Percentiles rank a stretch among this genome's conserved stretches.
Conservation (phyloP, 257 asterid species). For the Solanum verrucosum region DNA sequence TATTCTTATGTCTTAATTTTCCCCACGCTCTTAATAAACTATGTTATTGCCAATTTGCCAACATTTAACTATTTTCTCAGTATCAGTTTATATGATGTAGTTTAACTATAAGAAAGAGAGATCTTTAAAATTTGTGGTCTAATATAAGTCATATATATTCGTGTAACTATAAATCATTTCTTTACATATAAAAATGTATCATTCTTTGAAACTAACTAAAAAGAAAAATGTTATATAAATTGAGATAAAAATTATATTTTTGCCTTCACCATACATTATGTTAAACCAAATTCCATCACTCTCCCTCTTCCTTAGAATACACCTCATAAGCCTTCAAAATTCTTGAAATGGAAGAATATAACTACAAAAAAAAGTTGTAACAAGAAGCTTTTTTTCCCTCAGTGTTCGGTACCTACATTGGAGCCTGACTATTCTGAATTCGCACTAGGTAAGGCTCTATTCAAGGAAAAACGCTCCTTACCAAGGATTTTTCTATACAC, state of each 20-base stretch:
- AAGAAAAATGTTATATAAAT: no score
- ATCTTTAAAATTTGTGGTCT: no score
- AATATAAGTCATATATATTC: no score
- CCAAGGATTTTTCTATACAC: not conserved
- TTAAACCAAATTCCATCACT: constrained; percentile 2
- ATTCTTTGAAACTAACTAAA: no score
- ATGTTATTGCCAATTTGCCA: constrained; percentile 48
- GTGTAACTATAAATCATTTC: no score
- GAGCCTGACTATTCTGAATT: not conserved
- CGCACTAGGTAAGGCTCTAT: accelerated
- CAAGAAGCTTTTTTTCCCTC: not conserved
- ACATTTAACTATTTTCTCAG: not conserved
- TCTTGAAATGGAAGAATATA: constrained; percentile 2
- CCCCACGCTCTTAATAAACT: constrained; percentile 56
- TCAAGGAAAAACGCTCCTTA: not conserved
- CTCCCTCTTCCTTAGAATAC: not conserved
- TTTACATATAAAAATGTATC: not conserved
- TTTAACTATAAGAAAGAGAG: no score
- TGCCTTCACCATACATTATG: constrained; percentile 25
- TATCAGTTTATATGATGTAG: not conserved
- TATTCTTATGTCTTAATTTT: constrained; percentile 29
- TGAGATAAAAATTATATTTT: not conserved
- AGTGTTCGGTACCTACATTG: accelerated
- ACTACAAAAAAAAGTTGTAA: not conserved
- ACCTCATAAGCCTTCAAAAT: constrained; percentile 8